Evolutionary conservation across 2,329 filamentous ascomycete genomes (phyloP), one percentile per base, ranked within the genome.

Genomic region (Chaetomiaceae sp.): DNA sequence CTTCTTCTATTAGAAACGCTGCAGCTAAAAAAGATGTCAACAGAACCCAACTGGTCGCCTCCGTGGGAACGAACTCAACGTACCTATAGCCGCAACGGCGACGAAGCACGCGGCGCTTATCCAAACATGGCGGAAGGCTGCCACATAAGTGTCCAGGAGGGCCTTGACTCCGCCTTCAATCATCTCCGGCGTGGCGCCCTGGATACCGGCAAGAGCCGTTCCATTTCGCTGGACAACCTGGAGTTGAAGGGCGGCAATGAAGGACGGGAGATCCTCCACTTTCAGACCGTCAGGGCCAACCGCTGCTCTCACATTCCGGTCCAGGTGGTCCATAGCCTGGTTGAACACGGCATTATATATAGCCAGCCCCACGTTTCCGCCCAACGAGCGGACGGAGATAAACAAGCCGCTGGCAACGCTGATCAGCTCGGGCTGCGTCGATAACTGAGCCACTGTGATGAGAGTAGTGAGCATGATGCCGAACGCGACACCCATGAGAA

Each of bases 311-410:
- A 72, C 61, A 16, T 69, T 69, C 11, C 56, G 49, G 2, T 58
- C 59, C 5, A 70, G 41, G 11, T 60, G 53, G 5, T 54, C 63
- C 49, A 67, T 62, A 13, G 62, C 58, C 9, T 55, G 52, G 33
- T 55, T 64, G 58, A 64, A 65, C 2, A 65, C 41, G 13, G 62
- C 59, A 37, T 64, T 63, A 53, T 62, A 62, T 34, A 78, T 68
- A 5, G 76, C 77, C 13, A 80, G 65, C 30, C 76, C 77, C 8
- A 80, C 62, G 2, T 75, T 75, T 42, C 73, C 73, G 4, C 77
- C 77, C 6, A 80, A 67, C 21, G 69, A 72, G 2, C 71, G 62
- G 3, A 69, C 60, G 38, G 66, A 63, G 33, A 73, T 71, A 30
- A 73, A 63, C 13, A 73, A 59, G 5, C 64, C 62, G 29, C 53